These are phyloP conservation scores for Allantophomopsis cytisporea DNA, from an alignment of 2,329 filamentous ascomycete genomes.

Conservation along the genomic window DNA sequence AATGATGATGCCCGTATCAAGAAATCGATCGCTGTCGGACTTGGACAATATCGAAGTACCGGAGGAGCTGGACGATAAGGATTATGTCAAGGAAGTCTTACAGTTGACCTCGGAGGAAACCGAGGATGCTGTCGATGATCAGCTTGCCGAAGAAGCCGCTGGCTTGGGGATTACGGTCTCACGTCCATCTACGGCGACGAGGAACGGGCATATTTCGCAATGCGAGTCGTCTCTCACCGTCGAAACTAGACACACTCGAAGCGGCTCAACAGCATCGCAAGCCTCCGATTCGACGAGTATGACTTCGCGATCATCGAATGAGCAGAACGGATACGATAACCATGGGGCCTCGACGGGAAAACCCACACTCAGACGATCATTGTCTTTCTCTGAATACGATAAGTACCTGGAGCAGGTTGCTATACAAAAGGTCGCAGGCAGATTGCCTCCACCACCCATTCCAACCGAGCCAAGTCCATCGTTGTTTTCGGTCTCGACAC, in stretches of 20 bases:
- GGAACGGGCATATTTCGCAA: conserved; percentile 7
- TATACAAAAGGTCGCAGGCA: conserved; percentile 4
- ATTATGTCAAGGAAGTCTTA: conserved; percentile 16
- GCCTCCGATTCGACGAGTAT: conserved; percentile 13
- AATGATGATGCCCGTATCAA: conserved; percentile 9
- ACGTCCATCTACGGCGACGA: conserved; percentile 4
- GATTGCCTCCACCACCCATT: conserved; percentile 5
- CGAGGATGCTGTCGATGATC: conserved; percentile 12
- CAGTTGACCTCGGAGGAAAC: conserved; percentile 12
- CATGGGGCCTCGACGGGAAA: background rate
- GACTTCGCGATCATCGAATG: conserved; percentile 14
- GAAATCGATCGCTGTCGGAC: conserved; percentile 10
- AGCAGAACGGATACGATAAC: conserved; percentile 4
- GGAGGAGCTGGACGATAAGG: conserved; percentile 12
- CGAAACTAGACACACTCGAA: conserved; percentile 10
- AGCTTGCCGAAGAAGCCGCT: conserved; percentile 12
- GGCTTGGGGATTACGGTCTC: conserved; percentile 14
- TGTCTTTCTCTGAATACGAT: conserved; percentile 17
- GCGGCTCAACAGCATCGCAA: conserved; percentile 12
- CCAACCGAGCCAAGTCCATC: conserved; percentile 12
- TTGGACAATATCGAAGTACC: conserved; percentile 6
- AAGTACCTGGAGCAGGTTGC: conserved; percentile 13
- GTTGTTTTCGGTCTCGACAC: conserved; percentile 15
- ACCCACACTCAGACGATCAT: conserved; percentile 8
- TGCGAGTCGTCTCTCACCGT: conserved; percentile 10